Evolutionary conservation across 192 early-diverging fungal genomes (phyloP).

Genomic region (Backusella circina): DNA sequence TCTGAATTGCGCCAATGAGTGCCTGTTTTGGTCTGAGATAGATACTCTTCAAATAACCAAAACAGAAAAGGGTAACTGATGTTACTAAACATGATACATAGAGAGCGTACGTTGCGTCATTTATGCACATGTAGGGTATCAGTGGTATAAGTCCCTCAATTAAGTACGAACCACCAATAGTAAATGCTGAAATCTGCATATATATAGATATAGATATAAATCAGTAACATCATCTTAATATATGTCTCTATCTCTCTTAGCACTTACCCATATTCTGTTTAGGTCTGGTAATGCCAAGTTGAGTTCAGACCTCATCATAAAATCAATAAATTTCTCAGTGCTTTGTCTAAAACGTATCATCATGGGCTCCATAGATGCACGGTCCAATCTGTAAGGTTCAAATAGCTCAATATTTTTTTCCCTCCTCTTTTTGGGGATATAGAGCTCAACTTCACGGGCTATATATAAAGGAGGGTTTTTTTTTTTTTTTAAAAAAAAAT

Average conservation of each 20-base stretch:
- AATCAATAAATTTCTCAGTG: constrained; percentile 48
- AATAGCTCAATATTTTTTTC: constrained; percentile 57
- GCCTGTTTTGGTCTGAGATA: constrained; percentile 28
- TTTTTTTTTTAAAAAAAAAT: not conserved
- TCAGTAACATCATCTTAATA: not conserved
- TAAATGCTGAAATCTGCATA: constrained; percentile 48
- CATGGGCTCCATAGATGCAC: constrained; percentile 44
- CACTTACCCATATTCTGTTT: constrained; percentile 38
- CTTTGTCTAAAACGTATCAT: constrained; percentile 38
- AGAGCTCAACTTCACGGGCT: constrained; percentile 38
- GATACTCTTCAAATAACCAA: constrained; percentile 43
- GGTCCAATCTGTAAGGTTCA: constrained; percentile 49
- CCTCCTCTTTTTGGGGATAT: constrained; percentile 50
- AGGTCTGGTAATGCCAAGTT: constrained; percentile 48
- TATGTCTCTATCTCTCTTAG: not conserved
- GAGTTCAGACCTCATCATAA: constrained; percentile 62
- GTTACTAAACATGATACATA: constrained; percentile 42
- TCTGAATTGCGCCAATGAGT: constrained; percentile 32
- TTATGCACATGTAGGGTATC: constrained; percentile 48
- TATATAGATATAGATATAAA: not conserved
- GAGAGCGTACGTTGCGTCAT: constrained; percentile 31
- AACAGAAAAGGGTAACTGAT: constrained; percentile 47
- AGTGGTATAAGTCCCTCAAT: constrained; percentile 55
- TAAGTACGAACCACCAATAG: constrained; percentile 54
- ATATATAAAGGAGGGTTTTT: not conserved